These are phyloP conservation scores for Venturia nashicola DNA, from an alignment of 2,329 filamentous ascomycete genomes.

Conservation along the genomic window DNA sequence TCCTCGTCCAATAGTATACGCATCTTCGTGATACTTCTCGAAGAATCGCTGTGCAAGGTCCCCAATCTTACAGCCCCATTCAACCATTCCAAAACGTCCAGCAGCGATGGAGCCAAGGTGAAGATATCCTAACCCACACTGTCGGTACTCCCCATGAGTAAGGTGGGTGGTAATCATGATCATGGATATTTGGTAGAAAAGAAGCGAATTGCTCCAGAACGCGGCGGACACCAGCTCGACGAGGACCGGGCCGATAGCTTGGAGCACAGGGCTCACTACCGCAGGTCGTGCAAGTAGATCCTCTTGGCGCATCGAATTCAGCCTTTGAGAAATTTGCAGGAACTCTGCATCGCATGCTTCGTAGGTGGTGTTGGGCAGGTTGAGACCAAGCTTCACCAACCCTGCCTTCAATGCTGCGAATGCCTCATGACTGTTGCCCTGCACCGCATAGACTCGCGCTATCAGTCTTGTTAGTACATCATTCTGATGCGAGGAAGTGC, in stretches of 20 bases:
- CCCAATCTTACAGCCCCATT: conserved; percentile 54
- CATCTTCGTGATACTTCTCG: conserved; percentile 46
- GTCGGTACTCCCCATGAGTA: conserved; percentile 50
- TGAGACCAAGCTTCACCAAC: conserved; percentile 55
- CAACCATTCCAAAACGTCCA: conserved; percentile 57
- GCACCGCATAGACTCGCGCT: conserved; percentile 64
- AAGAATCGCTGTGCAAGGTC: conserved; percentile 52
- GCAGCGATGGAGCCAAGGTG: conserved; percentile 56
- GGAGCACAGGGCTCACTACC: conserved; percentile 40
- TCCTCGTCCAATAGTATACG: conserved; percentile 55
- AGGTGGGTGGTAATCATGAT: conserved; percentile 57
- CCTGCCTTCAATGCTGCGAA: conserved; percentile 60
- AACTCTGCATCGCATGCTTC: conserved; percentile 71
- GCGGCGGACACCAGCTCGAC: conserved; percentile 57
- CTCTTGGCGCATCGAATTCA: conserved; percentile 40
- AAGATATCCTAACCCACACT: conserved; percentile 56
- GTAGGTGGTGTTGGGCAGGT: conserved; percentile 54
- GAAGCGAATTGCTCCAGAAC: conserved; percentile 59
- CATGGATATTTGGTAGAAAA: conserved; percentile 61
- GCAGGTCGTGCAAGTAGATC: conserved; percentile 21
- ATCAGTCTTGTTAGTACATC: background rate
- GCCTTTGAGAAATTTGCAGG: conserved; percentile 29
- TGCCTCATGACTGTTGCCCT: conserved; percentile 57
- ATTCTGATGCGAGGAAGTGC: background rate
- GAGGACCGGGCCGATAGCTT: conserved; percentile 56